Percentiles rank a stretch among this genome's conserved stretches.
Conservation (phyloP, 768 basidiomycete genomes). For the Tylopilus intermedius region DNA sequence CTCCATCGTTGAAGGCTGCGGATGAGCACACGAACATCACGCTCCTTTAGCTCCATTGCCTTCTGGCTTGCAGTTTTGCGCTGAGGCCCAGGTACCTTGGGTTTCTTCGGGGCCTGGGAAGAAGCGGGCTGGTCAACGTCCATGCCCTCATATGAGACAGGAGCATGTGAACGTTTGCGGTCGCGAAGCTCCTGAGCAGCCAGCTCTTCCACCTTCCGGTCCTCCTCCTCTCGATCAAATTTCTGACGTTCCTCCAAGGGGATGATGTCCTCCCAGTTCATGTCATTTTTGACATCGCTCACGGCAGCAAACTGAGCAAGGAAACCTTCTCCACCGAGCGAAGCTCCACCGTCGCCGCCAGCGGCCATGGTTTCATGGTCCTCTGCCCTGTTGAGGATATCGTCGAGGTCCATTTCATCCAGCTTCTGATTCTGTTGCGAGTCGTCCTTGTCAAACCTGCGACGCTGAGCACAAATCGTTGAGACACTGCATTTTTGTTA, state of each 20-base stretch:
- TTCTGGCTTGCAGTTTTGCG: conserved; percentile 92
- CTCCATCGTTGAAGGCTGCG: conserved; percentile 95
- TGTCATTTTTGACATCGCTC: conserved; percentile 97
- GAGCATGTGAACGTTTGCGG: conserved; percentile 81
- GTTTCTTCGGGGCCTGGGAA: conserved; percentile 65
- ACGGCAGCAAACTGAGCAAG: conserved; percentile 91
- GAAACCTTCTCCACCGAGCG: conserved; percentile 97
- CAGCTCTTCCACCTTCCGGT: conserved; percentile 67
- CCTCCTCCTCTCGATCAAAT: conserved; percentile 76
- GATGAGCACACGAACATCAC: conserved; percentile 92
- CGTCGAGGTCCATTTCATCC: conserved; percentile 98
- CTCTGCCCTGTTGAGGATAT: conserved; percentile 94
- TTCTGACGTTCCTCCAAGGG: conserved; percentile 86
- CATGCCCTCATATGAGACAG: conserved; percentile 90
- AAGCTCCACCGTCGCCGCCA: conserved; percentile 79
- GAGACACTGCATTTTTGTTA: conserved; percentile 11
- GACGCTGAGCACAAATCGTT: conserved; percentile 8
- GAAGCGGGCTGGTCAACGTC: conserved; percentile 72
- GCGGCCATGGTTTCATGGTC: conserved; percentile 91
- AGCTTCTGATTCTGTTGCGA: conserved; percentile 89
- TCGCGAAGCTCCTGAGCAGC: conserved; percentile 63
- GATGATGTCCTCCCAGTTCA: conserved; percentile 99
- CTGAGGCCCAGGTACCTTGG: conserved; percentile 63
- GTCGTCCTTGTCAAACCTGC: conserved; percentile 96
- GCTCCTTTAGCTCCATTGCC: conserved; percentile 94